phyloP scores from a whole-genome alignment of 116 monocot species.

The Phalaenopsis hybrid region DNA sequence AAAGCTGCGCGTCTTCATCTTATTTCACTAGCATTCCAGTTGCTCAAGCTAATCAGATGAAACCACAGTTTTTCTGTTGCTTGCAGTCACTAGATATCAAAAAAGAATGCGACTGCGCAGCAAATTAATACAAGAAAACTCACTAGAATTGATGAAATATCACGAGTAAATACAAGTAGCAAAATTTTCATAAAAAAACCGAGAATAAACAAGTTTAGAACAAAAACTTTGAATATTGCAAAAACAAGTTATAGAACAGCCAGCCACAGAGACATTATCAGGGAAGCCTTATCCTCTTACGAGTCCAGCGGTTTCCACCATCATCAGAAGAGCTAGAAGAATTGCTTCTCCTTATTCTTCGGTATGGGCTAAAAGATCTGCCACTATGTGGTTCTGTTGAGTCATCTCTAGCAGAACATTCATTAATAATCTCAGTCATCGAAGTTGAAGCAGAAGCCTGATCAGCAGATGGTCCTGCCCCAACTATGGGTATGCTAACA shows the following conservation, averaged over 20 bases:
- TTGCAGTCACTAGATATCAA: background rate
- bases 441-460: constrained; percentile 47
- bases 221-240: background rate
- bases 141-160: background rate
- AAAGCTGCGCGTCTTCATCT: background rate
- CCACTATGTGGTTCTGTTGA: constrained; percentile 19
- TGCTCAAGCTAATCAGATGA: background rate
- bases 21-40: background rate
- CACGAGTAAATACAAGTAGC: background rate
- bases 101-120: background rate
- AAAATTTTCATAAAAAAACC: background rate
- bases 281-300: constrained; percentile 21
- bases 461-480: constrained; percentile 12
- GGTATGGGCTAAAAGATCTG: constrained; percentile 21
- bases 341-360: constrained; percentile 25
- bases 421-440: constrained; percentile 31
- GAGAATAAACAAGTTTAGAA: background rate
- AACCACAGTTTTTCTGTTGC: background rate
- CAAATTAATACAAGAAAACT: background rate
- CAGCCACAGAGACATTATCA: background rate
- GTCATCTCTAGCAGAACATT: constrained; percentile 16
- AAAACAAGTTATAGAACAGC: background rate
- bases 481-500: background rate
- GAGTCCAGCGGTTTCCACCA: constrained; percentile 15
- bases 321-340: constrained; percentile 25